Evolutionary conservation across 2,329 filamentous ascomycete genomes (phyloP).

Genomic region (Aspergillus bombycis): DNA sequence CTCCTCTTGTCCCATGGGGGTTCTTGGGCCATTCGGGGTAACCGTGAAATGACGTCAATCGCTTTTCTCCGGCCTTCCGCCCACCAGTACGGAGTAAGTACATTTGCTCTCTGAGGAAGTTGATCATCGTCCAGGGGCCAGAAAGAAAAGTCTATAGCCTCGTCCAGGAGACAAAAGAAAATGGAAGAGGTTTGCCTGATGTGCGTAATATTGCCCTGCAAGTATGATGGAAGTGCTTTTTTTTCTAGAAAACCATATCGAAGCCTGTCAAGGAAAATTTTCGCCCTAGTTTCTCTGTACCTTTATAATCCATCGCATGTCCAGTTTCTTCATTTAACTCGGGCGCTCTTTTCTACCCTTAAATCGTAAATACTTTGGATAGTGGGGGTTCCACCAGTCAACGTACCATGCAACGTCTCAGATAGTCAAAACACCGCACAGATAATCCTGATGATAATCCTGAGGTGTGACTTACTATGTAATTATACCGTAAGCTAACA

Average conservation of each 20-base stretch:
- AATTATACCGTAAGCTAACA: background rate
- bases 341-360: background rate
- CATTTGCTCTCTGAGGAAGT: background rate
- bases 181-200: background rate
- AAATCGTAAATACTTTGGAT: background rate
- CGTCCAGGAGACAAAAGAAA: background rate
- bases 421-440: background rate
- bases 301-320: background rate
- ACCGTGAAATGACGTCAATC: slow-evolving; percentile 8
- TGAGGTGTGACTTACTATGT: background rate
- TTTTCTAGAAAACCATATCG: slow-evolving; percentile 12
- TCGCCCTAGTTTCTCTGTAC: background rate
- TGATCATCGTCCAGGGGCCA: background rate
- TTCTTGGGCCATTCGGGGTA: background rate
- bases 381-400: background rate
- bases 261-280: slow-evolving; percentile 5
- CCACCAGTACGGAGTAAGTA: too few species aligned
- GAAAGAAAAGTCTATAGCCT: background rate
- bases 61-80: background rate
- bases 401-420: background rate
- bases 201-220: background rate
- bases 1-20: slow-evolving; percentile 1
- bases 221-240: background rate
- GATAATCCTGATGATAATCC: background rate
- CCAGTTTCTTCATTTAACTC: background rate